phyloP scores from a whole-genome alignment of 495 filamentous ascomycete species.

The Daldinia caldariorum region DNA sequence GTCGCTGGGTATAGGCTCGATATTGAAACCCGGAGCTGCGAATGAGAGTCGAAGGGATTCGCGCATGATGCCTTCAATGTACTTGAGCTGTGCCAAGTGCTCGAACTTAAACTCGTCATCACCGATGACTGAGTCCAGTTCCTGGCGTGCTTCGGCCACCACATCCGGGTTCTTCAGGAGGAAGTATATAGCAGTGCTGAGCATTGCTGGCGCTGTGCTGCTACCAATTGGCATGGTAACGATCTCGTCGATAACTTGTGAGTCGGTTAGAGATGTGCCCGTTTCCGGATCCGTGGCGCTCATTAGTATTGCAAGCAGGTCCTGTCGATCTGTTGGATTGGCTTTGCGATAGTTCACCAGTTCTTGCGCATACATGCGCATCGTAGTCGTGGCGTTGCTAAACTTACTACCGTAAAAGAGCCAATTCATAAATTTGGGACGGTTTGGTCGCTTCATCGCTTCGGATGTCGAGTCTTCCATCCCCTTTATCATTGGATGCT shows the following conservation, averaged over 20 bases:
- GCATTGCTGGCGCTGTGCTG: conserved; percentile 58
- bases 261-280: conserved; percentile 65
- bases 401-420: conserved; percentile 65
- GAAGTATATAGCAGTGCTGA: conserved; percentile 66
- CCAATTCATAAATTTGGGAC: conserved; percentile 65
- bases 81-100: conserved; percentile 67
- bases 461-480: conserved; percentile 73
- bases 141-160: conserved; percentile 68
- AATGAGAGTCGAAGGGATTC: conserved; percentile 73
- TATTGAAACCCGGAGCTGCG: conserved; percentile 74
- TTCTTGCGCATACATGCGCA: conserved; percentile 65
- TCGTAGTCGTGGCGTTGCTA: conserved; percentile 61
- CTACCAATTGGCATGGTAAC: conserved; percentile 64
- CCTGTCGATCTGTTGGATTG: conserved; percentile 68
- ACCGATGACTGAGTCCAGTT: conserved; percentile 71
- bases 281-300: conserved; percentile 72
- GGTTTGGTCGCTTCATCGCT: conserved; percentile 62
- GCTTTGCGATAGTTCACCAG: conserved; percentile 66
- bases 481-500: conserved; percentile 70
- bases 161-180: conserved; percentile 69
- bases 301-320: conserved; percentile 74
- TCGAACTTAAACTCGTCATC: conserved; percentile 60
- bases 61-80: conserved; percentile 70
- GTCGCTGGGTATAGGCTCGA: conserved; percentile 63
- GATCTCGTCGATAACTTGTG: conserved; percentile 74